These are phyloP conservation scores for Prunella vulgaris DNA, from an alignment of 257 asterid species.

Conservation along the genomic window DNA sequence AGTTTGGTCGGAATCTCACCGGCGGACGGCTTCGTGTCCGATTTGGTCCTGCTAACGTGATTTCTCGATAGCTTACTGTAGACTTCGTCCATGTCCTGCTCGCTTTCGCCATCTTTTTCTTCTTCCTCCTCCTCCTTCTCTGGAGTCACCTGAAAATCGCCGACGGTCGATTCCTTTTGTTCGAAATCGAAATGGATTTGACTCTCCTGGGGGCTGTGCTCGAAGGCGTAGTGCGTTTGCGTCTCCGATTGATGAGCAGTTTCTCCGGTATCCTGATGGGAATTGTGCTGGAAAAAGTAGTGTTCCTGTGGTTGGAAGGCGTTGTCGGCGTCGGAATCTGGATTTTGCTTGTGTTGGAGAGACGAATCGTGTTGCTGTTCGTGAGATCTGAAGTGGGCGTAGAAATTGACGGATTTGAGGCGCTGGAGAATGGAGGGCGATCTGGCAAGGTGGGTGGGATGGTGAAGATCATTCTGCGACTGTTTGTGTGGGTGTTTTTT, in stretches of 20 bases:
- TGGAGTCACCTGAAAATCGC: conserved; percentile 8
- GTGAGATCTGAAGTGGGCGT: conserved; percentile 34
- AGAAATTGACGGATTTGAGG: conserved; percentile 53
- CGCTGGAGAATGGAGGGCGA: conserved; percentile 74
- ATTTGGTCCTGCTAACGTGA: conserved; percentile 44
- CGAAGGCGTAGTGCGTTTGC: conserved; percentile 21
- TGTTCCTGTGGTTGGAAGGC: conserved; percentile 28
- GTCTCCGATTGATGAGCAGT: not conserved
- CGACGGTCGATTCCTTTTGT: conserved; percentile 6
- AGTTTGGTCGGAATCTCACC: conserved; percentile 42
- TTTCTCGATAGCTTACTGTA: conserved; percentile 35
- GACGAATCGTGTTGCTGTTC: conserved; percentile 23
- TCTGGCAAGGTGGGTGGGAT: conserved; percentile 23
- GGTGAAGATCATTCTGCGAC: conserved; percentile 13
- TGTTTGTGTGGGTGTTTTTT: conserved; percentile 20
- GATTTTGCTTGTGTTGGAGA: conserved; percentile 11
- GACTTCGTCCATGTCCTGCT: conserved; percentile 51
- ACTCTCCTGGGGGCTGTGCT: conserved; percentile 2
- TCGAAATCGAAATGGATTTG: conserved; percentile 8
- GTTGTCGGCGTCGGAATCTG: conserved; percentile 36
- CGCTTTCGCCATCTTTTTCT: not conserved
- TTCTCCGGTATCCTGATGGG: conserved; percentile 8
- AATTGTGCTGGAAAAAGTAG: conserved; percentile 40
- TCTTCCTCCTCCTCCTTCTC: not conserved
- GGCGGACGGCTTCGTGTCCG: conserved; percentile 57